Percentiles rank a stretch among this genome's conserved stretches.
Conservation (phyloP, 2,329 filamentous ascomycete species). For the Graphium sp. region DNA sequence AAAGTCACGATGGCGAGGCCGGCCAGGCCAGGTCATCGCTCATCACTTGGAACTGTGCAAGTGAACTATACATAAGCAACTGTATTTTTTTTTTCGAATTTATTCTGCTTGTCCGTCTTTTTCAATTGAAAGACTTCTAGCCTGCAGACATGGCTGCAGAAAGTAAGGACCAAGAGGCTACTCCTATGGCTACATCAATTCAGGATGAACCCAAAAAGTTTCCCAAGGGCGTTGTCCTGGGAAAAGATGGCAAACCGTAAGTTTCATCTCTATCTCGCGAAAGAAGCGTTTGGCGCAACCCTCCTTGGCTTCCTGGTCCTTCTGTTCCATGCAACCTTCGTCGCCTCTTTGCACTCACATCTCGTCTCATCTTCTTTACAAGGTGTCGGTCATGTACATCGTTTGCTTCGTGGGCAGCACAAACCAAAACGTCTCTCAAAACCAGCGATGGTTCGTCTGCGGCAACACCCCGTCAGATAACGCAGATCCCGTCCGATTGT, state of each 20-base stretch:
- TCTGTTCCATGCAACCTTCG: constrained; percentile 1
- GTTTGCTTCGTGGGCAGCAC: constrained; percentile 43
- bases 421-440: constrained; percentile 25
- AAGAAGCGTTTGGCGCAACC: constrained; percentile 1
- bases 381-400: constrained; percentile 61
- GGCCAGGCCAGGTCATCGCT: too few species aligned
- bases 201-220: constrained; percentile 31
- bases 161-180: neutral
- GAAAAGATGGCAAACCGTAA: constrained; percentile 73
- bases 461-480: constrained; percentile 12
- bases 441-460: constrained; percentile 13
- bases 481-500: constrained; percentile 45
- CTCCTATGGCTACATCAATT: constrained; percentile 4
- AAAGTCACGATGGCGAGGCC: too few species aligned
- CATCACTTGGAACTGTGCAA: too few species aligned
- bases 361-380: neutral
- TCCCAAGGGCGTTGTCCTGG: constrained; percentile 58
- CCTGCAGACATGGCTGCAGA: neutral
- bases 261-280: constrained; percentile 14
- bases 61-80: too few species aligned
- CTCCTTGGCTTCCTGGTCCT: too few species aligned
- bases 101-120: too few species aligned
- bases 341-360: neutral
- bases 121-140: too few species aligned
- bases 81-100: too few species aligned